A percentile compares a stretch with the other conserved stretches of the same genome.
These are phyloP conservation scores for Penicillium sp. DNA, from an alignment of 2,329 filamentous ascomycete genomes.

Conservation along the genomic window DNA sequence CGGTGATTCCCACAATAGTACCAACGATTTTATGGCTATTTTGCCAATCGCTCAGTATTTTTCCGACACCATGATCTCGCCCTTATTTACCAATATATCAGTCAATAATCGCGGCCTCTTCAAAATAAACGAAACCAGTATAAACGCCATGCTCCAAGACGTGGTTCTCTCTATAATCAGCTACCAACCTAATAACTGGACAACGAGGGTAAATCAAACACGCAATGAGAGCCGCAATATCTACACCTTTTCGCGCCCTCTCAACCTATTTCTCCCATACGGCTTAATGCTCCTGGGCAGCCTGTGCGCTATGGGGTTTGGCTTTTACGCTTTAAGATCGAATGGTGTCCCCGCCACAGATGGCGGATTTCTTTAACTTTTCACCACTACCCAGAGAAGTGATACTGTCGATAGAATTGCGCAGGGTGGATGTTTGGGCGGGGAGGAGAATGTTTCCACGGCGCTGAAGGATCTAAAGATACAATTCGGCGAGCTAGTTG, in stretches of 20 bases:
- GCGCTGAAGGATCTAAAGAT: slow-evolving; percentile 1
- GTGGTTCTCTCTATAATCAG: background rate
- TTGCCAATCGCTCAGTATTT: background rate
- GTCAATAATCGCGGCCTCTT: background rate
- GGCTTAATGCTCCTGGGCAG: background rate
- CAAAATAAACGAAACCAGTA: background rate
- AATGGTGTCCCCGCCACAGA: background rate
- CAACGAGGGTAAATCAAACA: background rate
- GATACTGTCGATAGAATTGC: slow-evolving; percentile 1
- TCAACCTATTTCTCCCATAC: background rate
- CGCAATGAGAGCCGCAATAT: background rate
- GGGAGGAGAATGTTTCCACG: background rate
- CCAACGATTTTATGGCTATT: background rate
- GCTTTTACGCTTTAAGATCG: background rate
- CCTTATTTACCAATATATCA: background rate
- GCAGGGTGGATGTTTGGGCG: background rate
- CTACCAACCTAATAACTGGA: background rate
- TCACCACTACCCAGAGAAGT: background rate
- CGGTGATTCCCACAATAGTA: too few species aligned
- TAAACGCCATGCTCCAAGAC: background rate
- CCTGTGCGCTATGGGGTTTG: background rate
- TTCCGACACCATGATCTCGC: background rate
- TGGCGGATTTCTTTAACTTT: slow-evolving; percentile 1
- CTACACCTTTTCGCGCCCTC: background rate
- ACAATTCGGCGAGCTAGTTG: background rate